Evolutionary conservation across 805 yeast genomes (phyloP), one percentile per base, ranked within the genome.

Genomic region (Sugiyamaella lignohabitans): DNA sequence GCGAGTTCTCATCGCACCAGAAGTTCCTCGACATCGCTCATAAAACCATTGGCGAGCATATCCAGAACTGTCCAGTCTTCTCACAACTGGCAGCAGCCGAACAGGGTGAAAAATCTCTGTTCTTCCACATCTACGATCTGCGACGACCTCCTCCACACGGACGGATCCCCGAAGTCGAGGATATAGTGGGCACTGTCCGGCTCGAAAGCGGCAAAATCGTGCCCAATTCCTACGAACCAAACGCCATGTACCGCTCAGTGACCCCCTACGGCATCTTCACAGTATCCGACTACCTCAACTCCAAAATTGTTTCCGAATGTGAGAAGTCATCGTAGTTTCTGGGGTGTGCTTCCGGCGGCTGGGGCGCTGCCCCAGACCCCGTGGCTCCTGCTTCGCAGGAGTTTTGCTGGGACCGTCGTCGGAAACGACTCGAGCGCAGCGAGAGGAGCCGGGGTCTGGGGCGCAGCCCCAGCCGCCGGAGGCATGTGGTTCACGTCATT

Each of bases 61-160:
- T 63, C 36, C 64, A 61, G 42, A 40, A 48, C 27, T 63, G 62
- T 50, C 60, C 63, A 1, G 37, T 51, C 4, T 64, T 56, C 46
- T 23, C 44, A 20, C 53, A 58, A 16, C 36, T 62, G 22, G 70
- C 67, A 1, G 55, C 59, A 0, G 61, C 60, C 27, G 64, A 65
- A 37, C 53, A 44, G 6, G 36, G 71, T 32, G 75, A 74, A 53
- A n/a, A n/a, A n/a, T 67, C 67, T 18, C 65, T 74, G 0, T 79
- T 66, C 60, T 76, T 83, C 82, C 87, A 88, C 5, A 75, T 86
- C 38, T 82, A 76, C 54, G 95, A 85, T 59, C 70, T 81, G 51
- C 70, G 93, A 49, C 76, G 72, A 40, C 72, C 78, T 1, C 87
- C 91, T 1, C 66, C 74, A 19, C 77, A 74, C 50, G 82, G 82